Conservation (phyloP, 2,329 filamentous ascomycete species). For the Colletotrichum tofieldiae region DNA sequence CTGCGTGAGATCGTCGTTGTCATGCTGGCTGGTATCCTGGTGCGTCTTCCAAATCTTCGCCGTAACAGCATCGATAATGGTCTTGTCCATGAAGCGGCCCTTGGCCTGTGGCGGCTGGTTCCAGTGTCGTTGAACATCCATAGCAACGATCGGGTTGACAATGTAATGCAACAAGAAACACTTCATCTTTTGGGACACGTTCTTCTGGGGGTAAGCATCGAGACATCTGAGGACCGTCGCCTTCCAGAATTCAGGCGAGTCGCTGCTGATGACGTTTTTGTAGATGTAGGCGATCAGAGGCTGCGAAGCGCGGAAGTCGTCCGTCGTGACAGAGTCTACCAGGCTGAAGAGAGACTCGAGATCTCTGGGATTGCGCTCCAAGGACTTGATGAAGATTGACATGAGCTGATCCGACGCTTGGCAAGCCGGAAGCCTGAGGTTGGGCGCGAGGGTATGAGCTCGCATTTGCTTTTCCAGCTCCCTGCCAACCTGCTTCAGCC, state of each 20-base stretch:
- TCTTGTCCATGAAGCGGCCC: conserved; percentile 84
- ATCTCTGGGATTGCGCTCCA: conserved; percentile 82
- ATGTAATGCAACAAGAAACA: conserved; percentile 93
- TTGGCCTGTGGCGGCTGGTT: conserved; percentile 69
- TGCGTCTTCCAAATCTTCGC: conserved; percentile 95
- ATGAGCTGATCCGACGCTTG: conserved; percentile 93
- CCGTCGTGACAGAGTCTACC: conserved; percentile 86
- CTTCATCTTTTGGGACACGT: conserved; percentile 89
- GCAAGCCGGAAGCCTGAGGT: conserved; percentile 86
- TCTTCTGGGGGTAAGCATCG: conserved; percentile 86
- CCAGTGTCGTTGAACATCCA: conserved; percentile 93
- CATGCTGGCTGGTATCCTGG: conserved; percentile 85
- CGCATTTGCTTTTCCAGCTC: conserved; percentile 84
- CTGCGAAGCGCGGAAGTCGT: conserved; percentile 85
- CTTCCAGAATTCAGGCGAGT: conserved; percentile 89
- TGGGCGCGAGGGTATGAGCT: conserved; percentile 77
- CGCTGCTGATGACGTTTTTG: conserved; percentile 84
- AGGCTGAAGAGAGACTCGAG: conserved; percentile 88
- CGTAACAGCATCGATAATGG: conserved; percentile 91
- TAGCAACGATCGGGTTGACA: conserved; percentile 95
- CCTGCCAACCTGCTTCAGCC: conserved; percentile 79
- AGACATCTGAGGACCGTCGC: conserved; percentile 87
- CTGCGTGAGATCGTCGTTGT: conserved; percentile 87
- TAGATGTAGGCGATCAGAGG: conserved; percentile 88
- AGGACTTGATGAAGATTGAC: conserved; percentile 84